A percentile compares a stretch with the other conserved stretches of the same genome.
phyloP scores from a whole-genome alignment of 495 filamentous ascomycete species.

The Polyplosphaeria fusca region DNA sequence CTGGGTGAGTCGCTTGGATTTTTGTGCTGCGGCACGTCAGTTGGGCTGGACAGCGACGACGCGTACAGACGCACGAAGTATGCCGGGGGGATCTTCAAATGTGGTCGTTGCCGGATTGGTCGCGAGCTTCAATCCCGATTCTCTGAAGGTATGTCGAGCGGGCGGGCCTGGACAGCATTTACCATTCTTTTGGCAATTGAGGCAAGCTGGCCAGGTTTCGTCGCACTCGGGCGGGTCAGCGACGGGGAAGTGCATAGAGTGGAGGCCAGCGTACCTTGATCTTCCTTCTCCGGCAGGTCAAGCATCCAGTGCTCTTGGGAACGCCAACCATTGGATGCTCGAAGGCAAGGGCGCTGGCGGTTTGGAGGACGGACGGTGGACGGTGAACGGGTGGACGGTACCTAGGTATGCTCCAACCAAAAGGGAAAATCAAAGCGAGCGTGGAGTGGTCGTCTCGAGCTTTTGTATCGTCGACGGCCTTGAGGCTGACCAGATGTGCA shows the following conservation, averaged over 20 bases:
- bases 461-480: neutral
- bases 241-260: neutral
- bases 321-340: conserved; percentile 23
- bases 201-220: conserved; percentile 23
- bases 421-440: neutral
- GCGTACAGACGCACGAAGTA: neutral
- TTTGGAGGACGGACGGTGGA: neutral
- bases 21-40: neutral
- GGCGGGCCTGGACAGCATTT: conserved; percentile 26
- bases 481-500: neutral
- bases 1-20: conserved; percentile 10
- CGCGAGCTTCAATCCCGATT: conserved; percentile 11
- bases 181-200: conserved; percentile 23
- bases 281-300: conserved; percentile 21
- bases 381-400: neutral
- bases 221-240: conserved; percentile 16
- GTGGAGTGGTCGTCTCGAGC: neutral
- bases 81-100: neutral
- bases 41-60: neutral
- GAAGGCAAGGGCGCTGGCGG: neutral
- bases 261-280: conserved; percentile 20
- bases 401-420: neutral
- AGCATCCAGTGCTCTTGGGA: conserved; percentile 28
- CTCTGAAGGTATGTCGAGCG: conserved; percentile 26
- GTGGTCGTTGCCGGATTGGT: neutral